phyloP scores from a whole-genome alignment of 257 asterid species.

The Rauvolfia tetraphylla region DNA sequence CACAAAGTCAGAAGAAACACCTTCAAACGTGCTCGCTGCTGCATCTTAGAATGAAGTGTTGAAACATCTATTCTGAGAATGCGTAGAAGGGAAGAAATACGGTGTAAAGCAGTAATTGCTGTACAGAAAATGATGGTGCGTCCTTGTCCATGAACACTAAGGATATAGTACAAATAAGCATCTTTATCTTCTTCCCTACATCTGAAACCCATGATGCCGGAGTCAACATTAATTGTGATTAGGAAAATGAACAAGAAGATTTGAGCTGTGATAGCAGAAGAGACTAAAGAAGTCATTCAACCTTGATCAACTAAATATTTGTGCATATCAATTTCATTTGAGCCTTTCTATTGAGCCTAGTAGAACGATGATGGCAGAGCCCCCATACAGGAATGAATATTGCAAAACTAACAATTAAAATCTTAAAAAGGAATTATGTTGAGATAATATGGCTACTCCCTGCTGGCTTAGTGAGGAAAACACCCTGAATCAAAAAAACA shows the following conservation, averaged over 20 bases:
- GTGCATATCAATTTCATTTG: not conserved
- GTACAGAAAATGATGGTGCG: slow-evolving; percentile 92
- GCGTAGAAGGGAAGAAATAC: slow-evolving; percentile 70
- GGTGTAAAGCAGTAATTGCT: slow-evolving; percentile 93
- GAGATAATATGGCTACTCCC: not conserved
- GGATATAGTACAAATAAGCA: slow-evolving; percentile 77
- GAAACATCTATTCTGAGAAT: slow-evolving; percentile 58
- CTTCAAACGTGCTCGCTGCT: slow-evolving; percentile 96
- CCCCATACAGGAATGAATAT: not conserved
- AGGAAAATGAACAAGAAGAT: not conserved
- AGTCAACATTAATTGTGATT: slow-evolving; percentile 11
- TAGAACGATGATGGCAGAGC: not conserved
- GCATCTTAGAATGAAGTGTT: slow-evolving; percentile 97
- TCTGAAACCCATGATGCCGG: slow-evolving; percentile 42
- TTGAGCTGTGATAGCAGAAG: not conserved
- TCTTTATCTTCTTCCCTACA: slow-evolving; percentile 94
- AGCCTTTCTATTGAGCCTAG: not conserved
- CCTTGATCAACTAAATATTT: not conserved
- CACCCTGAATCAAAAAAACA: not conserved
- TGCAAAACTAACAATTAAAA: not conserved
- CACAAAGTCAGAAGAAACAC: slow-evolving; percentile 22
- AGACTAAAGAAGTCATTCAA: not conserved
- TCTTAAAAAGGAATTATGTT: not conserved
- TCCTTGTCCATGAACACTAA: slow-evolving; percentile 88
- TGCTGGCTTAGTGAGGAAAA: not conserved